A percentile compares a stretch with the other conserved stretches of the same genome.
Conservation (phyloP, 331 rosid species). For the Malus hybrid region DNA sequence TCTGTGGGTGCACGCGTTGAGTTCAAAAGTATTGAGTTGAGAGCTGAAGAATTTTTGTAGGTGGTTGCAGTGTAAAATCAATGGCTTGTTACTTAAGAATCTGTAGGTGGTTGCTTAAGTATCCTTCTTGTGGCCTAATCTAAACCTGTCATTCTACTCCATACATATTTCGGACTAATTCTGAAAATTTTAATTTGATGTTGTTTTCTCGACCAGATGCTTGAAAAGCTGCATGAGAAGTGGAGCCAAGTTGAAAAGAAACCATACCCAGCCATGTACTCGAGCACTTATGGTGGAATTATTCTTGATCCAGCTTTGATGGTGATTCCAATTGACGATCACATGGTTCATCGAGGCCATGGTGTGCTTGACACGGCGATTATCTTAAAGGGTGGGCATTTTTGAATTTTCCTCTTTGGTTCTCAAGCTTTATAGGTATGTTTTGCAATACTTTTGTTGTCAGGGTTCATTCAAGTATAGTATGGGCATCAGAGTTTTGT, state of each 20-base stretch:
- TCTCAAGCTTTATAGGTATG: neutral
- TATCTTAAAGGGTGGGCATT: conserved; percentile 56
- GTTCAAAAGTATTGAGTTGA: neutral
- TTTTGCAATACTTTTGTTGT: neutral
- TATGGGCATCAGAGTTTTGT: neutral
- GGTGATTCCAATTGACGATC: conserved; percentile 79
- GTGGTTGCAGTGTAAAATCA: neutral
- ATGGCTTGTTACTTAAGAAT: neutral
- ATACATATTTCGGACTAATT: neutral
- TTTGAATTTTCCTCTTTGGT: neutral
- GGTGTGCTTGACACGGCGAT: conserved; percentile 72
- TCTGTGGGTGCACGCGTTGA: neutral
- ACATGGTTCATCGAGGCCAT: conserved; percentile 87
- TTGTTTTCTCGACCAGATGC: conserved; percentile 40
- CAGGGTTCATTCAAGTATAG: neutral
- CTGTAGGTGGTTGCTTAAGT: neutral
- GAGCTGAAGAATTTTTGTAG: neutral
- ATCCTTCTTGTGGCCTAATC: neutral
- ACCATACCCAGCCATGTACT: conserved; percentile 84
- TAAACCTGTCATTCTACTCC: neutral
- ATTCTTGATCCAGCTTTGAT: conserved; percentile 83
- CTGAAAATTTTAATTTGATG: neutral
- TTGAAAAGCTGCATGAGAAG: conserved; percentile 69
- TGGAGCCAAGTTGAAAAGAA: conserved; percentile 59
- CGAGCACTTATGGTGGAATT: conserved; percentile 82